Base-by-base conservation (phyloP, 768 basidiomycete species). In the Trametopsis cervina region DNA sequence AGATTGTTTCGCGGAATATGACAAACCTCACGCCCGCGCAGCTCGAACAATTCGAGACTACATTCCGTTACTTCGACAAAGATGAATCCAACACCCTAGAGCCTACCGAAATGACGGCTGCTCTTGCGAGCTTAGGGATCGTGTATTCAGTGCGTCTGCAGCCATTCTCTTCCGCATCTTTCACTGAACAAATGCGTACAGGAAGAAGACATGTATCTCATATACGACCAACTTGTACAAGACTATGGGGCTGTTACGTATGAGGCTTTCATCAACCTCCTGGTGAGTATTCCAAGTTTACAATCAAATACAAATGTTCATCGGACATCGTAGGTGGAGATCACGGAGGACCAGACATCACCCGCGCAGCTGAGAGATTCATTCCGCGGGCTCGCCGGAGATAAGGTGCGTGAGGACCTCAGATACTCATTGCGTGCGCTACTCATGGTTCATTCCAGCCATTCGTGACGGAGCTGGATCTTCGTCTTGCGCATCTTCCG, bases 11-110 rank as follows among this genome's bases (percentile, higher is more conserved):
- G 11, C 77, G 91, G 39, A 91, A 89, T 57, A 84, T 90, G 79
- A 88, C 91, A 21, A 96, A 97, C 62, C 67, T 99, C 53, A 95
- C 95, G 0, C 93, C 96, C 0, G 93, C 91, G 12, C 91, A 93
- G 61, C 73, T 98, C 20, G 95, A 98, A 61, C 93, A 97, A 60
- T 95, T 96, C 56, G 95, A 98, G 65, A 81, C 85, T 62, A 95
- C 93, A 1, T 98, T 99, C 81, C 81, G 94, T 44, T 94, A 97
- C 68, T 99, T 99, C 59, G 95, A 97, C 66, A 81, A 81, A 53
- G 93, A 97, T 56, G 86, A 89, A 57, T 82, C 85, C 33, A 96
- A 97, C 61, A 92, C 90, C 0, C 77, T 98, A 33, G 80, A 76
- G 50, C 61, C 84, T 50, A 75, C 89, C 4, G 92, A 97, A 65